Evolutionary conservation across 2,329 filamentous ascomycete species (phyloP), one percentile per base, ranked within the genome.

Genomic region (Chaetomium sp.): DNA sequence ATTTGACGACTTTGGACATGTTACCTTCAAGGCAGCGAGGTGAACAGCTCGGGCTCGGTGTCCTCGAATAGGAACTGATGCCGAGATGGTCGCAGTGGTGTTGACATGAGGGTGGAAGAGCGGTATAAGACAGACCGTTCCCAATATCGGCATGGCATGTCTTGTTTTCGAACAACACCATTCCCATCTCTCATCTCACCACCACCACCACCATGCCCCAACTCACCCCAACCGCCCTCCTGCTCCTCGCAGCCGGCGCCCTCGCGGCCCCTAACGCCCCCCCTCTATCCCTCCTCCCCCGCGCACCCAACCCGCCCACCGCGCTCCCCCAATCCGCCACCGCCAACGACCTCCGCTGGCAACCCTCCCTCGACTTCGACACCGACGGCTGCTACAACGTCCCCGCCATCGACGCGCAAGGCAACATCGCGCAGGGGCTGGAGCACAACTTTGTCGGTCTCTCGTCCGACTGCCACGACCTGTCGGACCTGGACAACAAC

Each of bases 351-450:
- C 62, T 68, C 40, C 65, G 64, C 52, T 71, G 66, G 58, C 72
- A 74, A 58, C 72, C 72, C 7, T 55, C 65, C 7, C 63, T 73
- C 3, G 72, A 74, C 62, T 74, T 72, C 54, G 72, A 74, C 60
- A 64, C 59, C 0, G 71, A 74, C 45, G 68, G 72, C 7, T 74
- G 72, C 61, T 75, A 77, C 64, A 74, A 76, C 59, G 74, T 75
- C 1, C 73, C 76, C n/a, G 76, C 75, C 42, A 71, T 78, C 40
- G 67, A 68, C 56, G 64, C 63, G 0, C 54, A 66, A 7, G 73
- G 75, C 33, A 67, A 66, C 37, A 65, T 69, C 36, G 59, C 52
- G 34, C 43, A 62, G 10, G 67, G 67, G n/a, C 64, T 69, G 7
- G 63, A 54, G 5, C 56, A 63, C 52, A 46, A 55, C 37, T 65